Evolutionary conservation across 441 rosid genomes (phyloP).

Genomic region (Gossypium laxum): DNA sequence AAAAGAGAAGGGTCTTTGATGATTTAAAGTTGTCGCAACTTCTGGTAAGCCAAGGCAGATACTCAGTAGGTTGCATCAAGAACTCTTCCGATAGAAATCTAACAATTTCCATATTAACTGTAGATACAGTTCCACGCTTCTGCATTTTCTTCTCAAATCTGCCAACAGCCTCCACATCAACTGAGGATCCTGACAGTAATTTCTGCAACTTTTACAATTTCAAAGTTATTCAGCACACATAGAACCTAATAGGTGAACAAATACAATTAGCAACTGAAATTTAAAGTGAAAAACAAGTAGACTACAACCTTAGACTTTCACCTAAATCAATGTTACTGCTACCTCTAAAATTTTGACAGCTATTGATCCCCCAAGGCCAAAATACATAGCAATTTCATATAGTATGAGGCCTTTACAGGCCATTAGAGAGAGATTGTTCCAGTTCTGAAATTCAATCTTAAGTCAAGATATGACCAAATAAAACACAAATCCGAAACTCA

Average conservation of each 20-base stretch:
- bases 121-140: slow-evolving; percentile 40
- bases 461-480: background rate
- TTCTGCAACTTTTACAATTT: slow-evolving; percentile 11
- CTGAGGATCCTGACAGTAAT: slow-evolving; percentile 7
- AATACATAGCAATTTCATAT: background rate
- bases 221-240: slow-evolving; percentile 17
- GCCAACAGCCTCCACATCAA: background rate
- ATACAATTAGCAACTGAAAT: background rate
- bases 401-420: background rate
- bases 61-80: slow-evolving; percentile 38
- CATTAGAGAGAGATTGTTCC: background rate
- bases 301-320: background rate
- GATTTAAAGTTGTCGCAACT: slow-evolving; percentile 38
- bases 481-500: background rate
- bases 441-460: background rate
- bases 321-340: background rate
- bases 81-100: slow-evolving; percentile 51
- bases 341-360: background rate
- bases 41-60: slow-evolving; percentile 45
- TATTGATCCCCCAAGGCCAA: background rate
- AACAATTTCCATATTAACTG: slow-evolving; percentile 53
- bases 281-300: background rate
- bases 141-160: slow-evolving; percentile 32
- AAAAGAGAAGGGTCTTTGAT: slow-evolving; percentile 62
- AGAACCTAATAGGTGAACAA: background rate